phyloP scores from a whole-genome alignment of 2,329 filamentous ascomycete genomes.

The Rhynchosporium agropyri region DNA sequence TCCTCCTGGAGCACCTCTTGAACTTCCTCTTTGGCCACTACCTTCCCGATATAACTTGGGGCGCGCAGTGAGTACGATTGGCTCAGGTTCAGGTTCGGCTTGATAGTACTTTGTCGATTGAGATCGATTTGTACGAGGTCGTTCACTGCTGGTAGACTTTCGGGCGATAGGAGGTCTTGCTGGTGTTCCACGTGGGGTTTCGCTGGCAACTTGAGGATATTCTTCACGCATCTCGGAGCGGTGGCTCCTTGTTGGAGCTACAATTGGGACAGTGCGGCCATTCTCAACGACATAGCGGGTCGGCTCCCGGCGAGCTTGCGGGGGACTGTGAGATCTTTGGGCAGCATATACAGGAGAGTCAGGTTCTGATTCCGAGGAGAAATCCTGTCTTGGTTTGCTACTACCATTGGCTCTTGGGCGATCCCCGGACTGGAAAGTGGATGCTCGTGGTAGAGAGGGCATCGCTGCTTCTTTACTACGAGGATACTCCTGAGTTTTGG shows the following conservation, averaged over 20 bases:
- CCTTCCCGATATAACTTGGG: conserved; percentile 20
- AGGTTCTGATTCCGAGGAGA: conserved; percentile 29
- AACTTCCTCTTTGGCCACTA: conserved; percentile 18
- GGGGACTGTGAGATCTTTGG: conserved; percentile 30
- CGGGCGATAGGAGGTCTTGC: conserved; percentile 21
- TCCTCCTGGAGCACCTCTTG: conserved; percentile 7
- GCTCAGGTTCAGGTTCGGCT: conserved; percentile 6
- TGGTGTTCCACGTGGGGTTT: conserved; percentile 21
- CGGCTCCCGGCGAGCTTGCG: conserved; percentile 27
- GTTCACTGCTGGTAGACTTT: conserved; percentile 21
- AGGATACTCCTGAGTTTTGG: conserved; percentile 39
- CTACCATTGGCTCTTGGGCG: conserved; percentile 26
- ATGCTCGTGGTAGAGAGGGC: conserved; percentile 38
- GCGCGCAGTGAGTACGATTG: conserved; percentile 19
- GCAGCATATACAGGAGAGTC: conserved; percentile 28
- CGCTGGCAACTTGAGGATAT: conserved; percentile 21
- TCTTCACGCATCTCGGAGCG: conserved; percentile 23
- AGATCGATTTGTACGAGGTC: conserved; percentile 10
- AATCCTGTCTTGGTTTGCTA: conserved; percentile 33
- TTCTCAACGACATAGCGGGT: conserved; percentile 36
- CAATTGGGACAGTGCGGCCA: conserved; percentile 31
- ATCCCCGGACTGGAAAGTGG: conserved; percentile 35
- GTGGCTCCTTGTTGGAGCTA: conserved; percentile 14
- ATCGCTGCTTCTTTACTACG: conserved; percentile 34
- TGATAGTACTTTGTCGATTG: conserved; percentile 17